These are phyloP conservation scores for Globisporangium iwayamae DNA, from an alignment of 352 stramenopile species.

Conservation along the genomic window DNA sequence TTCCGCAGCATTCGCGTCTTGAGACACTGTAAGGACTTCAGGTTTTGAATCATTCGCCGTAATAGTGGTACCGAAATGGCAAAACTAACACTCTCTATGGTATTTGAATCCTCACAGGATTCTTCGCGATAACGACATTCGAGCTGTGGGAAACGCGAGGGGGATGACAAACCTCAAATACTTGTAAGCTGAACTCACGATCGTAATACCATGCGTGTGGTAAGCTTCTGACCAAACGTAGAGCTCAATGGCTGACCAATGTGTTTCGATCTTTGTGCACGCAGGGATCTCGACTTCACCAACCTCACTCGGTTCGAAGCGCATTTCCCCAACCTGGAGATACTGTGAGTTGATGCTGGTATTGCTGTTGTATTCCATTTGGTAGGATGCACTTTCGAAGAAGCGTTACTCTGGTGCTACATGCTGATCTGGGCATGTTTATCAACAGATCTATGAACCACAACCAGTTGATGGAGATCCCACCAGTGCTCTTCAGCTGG, in stretches of 20 bases:
- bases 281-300: not conserved
- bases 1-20: not conserved
- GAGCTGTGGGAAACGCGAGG: not conserved
- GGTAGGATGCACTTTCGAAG: not conserved
- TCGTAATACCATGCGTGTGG: not conserved
- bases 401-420: not conserved
- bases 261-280: not conserved
- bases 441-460: not conserved
- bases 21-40: not conserved
- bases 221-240: not conserved
- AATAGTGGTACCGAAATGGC: not conserved
- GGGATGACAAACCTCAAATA: not conserved
- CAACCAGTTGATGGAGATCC: slow-evolving; percentile 7
- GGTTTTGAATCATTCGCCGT: not conserved
- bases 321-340: not conserved
- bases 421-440: not conserved
- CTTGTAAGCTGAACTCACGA: slow-evolving; percentile 1
- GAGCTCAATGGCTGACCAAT: not conserved
- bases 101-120: not conserved
- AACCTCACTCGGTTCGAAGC: not conserved
- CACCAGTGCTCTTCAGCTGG: slow-evolving; percentile 3
- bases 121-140: not conserved
- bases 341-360: not conserved
- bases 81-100: not conserved
- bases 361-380: not conserved